Conservation (phyloP, 495 filamentous ascomycete species). For the Sabuloglossum arenarium region DNA sequence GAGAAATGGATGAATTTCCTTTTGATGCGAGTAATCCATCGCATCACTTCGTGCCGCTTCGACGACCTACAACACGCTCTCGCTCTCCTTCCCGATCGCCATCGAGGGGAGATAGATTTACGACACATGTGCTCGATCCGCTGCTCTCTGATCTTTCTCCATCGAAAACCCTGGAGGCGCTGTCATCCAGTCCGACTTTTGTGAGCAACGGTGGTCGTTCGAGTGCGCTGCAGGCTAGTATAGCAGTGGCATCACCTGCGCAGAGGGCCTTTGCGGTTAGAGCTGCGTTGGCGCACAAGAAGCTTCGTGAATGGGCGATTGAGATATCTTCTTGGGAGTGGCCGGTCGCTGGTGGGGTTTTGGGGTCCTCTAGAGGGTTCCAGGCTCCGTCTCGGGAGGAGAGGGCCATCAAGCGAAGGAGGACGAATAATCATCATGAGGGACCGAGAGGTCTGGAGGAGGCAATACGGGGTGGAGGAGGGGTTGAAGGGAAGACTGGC, state of each 20-base stretch:
- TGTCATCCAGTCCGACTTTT: background rate
- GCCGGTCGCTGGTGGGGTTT: conserved; percentile 26
- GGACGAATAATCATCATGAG: background rate
- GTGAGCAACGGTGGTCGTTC: background rate
- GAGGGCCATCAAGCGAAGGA: conserved; percentile 16
- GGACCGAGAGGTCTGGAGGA: background rate
- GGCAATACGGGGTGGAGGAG: background rate
- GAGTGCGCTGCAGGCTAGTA: conserved; percentile 19
- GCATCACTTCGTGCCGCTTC: background rate
- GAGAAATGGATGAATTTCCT: background rate
- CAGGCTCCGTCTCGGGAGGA: conserved; percentile 23
- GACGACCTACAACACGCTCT: background rate
- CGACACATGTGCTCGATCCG: background rate
- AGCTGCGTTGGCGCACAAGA: conserved; percentile 52
- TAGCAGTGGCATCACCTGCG: conserved; percentile 40
- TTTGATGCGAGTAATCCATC: background rate
- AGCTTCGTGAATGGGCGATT: conserved; percentile 52
- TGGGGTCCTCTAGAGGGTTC: conserved; percentile 25
- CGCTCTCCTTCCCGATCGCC: background rate
- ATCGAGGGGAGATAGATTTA: background rate
- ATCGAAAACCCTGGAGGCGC: conserved; percentile 1
- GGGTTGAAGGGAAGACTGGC: background rate
- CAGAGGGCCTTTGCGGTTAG: conserved; percentile 53
- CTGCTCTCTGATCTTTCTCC: conserved; percentile 2
- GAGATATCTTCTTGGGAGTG: conserved; percentile 63